These are phyloP conservation scores for Arthrobotrys musiformis DNA, from an alignment of 2,329 filamentous ascomycete genomes.

Conservation along the genomic window DNA sequence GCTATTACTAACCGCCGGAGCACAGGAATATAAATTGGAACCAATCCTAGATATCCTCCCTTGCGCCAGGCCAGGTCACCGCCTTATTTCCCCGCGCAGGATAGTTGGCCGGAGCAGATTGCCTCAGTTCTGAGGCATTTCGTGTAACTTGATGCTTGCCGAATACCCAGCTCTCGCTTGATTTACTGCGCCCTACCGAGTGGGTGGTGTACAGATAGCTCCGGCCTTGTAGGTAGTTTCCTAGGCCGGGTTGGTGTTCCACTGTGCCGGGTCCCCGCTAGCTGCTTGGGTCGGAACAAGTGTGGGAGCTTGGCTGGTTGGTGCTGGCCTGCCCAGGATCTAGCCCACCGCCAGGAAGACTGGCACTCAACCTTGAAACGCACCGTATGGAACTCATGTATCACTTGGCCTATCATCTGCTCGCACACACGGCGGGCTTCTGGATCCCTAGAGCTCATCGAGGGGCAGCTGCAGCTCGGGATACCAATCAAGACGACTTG, in stretches of 20 bases:
- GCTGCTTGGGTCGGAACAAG: background rate
- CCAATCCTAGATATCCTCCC: slow-evolving; percentile 7
- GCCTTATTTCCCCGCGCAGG: background rate
- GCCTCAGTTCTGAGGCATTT: background rate
- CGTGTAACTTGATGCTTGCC: background rate
- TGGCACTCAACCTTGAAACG: background rate
- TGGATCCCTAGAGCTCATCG: too few relatives aligned
- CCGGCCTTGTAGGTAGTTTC: background rate
- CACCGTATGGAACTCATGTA: too few relatives aligned
- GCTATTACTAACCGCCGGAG: background rate
- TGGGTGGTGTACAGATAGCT: too few relatives aligned
- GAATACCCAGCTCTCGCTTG: background rate
- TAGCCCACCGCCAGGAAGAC: background rate
- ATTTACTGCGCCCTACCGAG: background rate
- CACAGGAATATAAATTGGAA: too few relatives aligned
- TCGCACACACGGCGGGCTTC: too few relatives aligned
- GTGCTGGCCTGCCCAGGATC: too few relatives aligned
- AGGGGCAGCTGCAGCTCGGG: too few relatives aligned
- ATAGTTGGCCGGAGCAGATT: background rate
- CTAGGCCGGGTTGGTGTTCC: slow-evolving; percentile 1
- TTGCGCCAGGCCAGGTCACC: background rate
- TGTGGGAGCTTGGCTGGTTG: background rate
- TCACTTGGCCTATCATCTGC: too few relatives aligned
- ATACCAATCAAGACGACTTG: too few relatives aligned
- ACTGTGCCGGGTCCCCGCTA: slow-evolving; percentile 6